These are phyloP conservation scores for Fremontodendron californicum DNA, from an alignment of 345 rosid genomes.

Conservation along the genomic window DNA sequence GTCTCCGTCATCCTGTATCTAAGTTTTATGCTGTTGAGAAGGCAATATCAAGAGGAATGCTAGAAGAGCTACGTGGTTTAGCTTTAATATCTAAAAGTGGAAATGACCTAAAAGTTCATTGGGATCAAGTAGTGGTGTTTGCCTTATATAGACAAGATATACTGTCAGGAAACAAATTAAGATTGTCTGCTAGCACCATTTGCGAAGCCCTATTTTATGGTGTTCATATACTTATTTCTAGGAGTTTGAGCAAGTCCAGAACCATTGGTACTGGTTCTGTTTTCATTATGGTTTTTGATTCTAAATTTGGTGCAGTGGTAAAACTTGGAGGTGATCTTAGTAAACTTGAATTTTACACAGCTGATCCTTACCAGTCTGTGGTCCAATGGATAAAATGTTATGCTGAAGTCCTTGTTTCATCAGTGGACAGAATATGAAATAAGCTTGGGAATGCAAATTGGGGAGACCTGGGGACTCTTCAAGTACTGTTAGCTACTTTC, in stretches of 20 bases:
- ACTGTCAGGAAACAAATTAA: slow-evolving; percentile 38
- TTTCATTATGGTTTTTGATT: slow-evolving; percentile 50
- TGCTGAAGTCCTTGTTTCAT: slow-evolving; percentile 44
- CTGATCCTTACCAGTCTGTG: slow-evolving; percentile 37
- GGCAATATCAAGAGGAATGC: slow-evolving; percentile 46
- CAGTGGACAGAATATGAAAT: slow-evolving; percentile 54
- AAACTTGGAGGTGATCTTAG: slow-evolving; percentile 53
- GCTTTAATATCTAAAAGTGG: slow-evolving; percentile 44
- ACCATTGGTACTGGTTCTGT: slow-evolving; percentile 32
- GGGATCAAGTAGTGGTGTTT: slow-evolving; percentile 52
- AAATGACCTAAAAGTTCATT: slow-evolving; percentile 35
- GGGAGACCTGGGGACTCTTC: slow-evolving; percentile 60
- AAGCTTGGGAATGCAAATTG: slow-evolving; percentile 61
- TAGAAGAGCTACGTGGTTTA: slow-evolving; percentile 50
- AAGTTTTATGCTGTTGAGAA: slow-evolving; percentile 50
- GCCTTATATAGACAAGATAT: slow-evolving; percentile 41
- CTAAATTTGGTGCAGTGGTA: slow-evolving; percentile 58
- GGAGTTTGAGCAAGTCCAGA: slow-evolving; percentile 42
- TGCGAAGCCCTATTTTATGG: slow-evolving; percentile 67
- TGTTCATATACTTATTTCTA: slow-evolving; percentile 48
- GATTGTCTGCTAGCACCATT: slow-evolving; percentile 39
- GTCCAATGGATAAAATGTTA: slow-evolving; percentile 53
- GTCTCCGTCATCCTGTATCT: slow-evolving; percentile 46
- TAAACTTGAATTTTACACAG: slow-evolving; percentile 31
- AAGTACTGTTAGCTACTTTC: slow-evolving; percentile 52